Conservation (phyloP, 257 asterid species). For the Nicotiana knightiana region DNA sequence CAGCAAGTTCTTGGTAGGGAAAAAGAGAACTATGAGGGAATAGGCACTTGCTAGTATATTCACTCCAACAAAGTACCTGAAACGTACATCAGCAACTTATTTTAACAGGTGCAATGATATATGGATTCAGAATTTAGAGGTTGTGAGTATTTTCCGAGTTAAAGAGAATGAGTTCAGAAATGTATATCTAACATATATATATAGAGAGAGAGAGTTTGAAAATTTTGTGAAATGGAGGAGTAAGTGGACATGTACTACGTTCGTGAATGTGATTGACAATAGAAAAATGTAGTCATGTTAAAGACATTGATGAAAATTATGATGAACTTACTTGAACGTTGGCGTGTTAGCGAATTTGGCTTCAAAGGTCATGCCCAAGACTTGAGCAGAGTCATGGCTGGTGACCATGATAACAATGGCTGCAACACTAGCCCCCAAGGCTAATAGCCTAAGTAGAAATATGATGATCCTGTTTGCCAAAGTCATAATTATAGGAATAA, state of each 20-base stretch:
- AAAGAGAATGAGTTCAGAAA: neutral
- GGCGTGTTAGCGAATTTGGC: conserved; percentile 68
- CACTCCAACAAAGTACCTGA: conserved; percentile 60
- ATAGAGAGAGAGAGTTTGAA: neutral
- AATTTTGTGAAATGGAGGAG: neutral
- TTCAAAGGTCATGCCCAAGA: conserved; percentile 56
- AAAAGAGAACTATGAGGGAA: conserved; percentile 48
- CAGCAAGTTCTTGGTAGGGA: conserved; percentile 37
- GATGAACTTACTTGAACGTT: conserved; percentile 48
- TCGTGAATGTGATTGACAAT: neutral
- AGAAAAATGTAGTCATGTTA: neutral
- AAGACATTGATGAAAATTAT: neutral
- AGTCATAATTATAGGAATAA: conserved; percentile 25
- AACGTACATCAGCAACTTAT: neutral
- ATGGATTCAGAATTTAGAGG: neutral
- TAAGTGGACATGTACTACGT: no score
- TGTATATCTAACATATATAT: neutral
- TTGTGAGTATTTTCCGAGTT: neutral
- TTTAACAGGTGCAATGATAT: neutral
- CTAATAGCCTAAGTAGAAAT: conserved; percentile 58
- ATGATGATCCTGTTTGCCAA: conserved; percentile 44
- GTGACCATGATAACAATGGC: conserved; percentile 60
- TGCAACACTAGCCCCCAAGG: conserved; percentile 50
- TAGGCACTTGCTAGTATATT: conserved; percentile 64
- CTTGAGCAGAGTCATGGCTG: conserved; percentile 53